These are phyloP conservation scores for Blastocrithidia nonstop DNA, from an alignment of 208 protist genomes.

Conservation along the genomic window DNA sequence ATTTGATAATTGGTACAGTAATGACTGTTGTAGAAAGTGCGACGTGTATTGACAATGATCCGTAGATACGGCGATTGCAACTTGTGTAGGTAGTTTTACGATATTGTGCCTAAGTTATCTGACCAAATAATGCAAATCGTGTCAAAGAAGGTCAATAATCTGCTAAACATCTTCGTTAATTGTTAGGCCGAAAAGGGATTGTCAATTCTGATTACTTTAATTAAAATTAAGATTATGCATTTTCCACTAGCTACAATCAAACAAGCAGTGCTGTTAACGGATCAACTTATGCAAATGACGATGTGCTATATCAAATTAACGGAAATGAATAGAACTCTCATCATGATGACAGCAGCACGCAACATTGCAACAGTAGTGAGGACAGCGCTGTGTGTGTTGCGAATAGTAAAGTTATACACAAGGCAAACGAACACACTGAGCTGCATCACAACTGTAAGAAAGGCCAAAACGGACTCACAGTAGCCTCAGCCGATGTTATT, in stretches of 20 bases:
- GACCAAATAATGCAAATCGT: slow-evolving; percentile 8
- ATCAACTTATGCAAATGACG: too few species aligned
- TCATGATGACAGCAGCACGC: background rate
- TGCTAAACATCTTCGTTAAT: background rate
- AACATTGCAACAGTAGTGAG: background rate
- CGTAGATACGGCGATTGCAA: slow-evolving; percentile 20
- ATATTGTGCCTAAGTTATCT: slow-evolving; percentile 35
- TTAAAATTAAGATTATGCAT: too few species aligned
- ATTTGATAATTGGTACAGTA: background rate
- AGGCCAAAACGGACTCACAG: slow-evolving; percentile 10
- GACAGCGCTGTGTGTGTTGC: slow-evolving; percentile 2
- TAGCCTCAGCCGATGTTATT: slow-evolving; percentile 22
- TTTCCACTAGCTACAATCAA: background rate
- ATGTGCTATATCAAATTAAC: too few species aligned
- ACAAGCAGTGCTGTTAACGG: too few species aligned
- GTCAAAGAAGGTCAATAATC: background rate
- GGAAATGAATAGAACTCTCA: too few species aligned
- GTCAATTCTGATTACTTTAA: too few species aligned
- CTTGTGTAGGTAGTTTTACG: slow-evolving; percentile 35
- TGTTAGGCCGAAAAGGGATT: too few species aligned
- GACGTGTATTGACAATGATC: slow-evolving; percentile 40
- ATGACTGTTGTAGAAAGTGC: slow-evolving; percentile 10
- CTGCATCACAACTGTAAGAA: slow-evolving; percentile 11
- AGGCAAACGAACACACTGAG: background rate
- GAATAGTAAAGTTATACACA: background rate